These are phyloP conservation scores for Thalia dealbata DNA, from an alignment of 176 grass and related monocot species.

Conservation along the genomic window DNA sequence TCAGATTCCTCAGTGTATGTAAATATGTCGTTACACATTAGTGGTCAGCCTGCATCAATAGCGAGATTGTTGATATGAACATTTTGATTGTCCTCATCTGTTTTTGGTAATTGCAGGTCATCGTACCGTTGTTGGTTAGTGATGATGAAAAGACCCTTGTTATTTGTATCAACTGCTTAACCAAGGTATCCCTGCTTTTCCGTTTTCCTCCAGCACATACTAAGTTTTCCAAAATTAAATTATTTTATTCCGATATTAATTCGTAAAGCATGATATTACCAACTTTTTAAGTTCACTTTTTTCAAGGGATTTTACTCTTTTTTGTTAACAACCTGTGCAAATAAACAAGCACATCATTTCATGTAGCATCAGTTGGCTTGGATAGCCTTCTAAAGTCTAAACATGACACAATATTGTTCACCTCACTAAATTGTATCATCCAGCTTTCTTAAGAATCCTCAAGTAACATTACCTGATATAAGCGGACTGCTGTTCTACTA, in stretches of 20 bases:
- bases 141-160: conserved; percentile 98
- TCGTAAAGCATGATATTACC: too few relatives aligned
- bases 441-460: too few relatives aligned
- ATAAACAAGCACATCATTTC: neutral
- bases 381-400: neutral
- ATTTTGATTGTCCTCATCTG: conserved; percentile 20
- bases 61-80: conserved; percentile 15
- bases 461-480: too few relatives aligned
- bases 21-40: conserved; percentile 1
- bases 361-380: neutral
- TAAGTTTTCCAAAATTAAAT: neutral
- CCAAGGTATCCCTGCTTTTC: conserved; percentile 50
- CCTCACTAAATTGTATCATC: too few relatives aligned
- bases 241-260: too few relatives aligned
- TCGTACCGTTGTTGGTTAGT: conserved; percentile 81
- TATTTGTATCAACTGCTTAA: conserved; percentile 94
- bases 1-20: conserved; percentile 81
- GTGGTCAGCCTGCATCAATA: neutral
- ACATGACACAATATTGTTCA: too few relatives aligned
- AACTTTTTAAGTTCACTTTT: conserved; percentile 9
- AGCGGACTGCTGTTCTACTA: too few relatives aligned
- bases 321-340: neutral
- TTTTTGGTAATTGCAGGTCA: conserved; percentile 50
- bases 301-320: conserved; percentile 1
- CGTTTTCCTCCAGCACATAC: neutral